A percentile compares a stretch with the other conserved stretches of the same genome.
Evolutionary conservation across 2,329 filamentous ascomycete species (phyloP).

Genomic region (Diaporthe ampelina): DNA sequence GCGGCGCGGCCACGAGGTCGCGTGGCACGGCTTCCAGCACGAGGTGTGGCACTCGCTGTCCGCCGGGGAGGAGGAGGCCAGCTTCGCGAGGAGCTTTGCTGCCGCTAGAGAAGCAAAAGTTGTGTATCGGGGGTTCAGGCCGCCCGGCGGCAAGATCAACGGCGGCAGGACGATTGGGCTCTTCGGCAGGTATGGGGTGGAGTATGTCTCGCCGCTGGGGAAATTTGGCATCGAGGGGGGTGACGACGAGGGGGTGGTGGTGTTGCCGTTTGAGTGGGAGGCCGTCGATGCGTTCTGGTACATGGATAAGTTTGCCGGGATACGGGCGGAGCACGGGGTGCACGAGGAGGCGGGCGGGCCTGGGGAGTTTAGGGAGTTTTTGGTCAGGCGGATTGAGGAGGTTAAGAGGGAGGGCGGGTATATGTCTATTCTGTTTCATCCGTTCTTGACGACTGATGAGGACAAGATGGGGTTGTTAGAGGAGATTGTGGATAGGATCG

Average conservation of each 20-base stretch:
- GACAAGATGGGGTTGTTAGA: constrained; percentile 47
- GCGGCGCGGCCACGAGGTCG: constrained; percentile 48
- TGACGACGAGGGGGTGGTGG: constrained; percentile 41
- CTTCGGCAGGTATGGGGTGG: constrained; percentile 43
- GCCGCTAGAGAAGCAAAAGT: constrained; percentile 41
- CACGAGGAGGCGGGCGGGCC: constrained; percentile 39
- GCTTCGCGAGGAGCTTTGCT: constrained; percentile 47
- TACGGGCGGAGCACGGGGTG: constrained; percentile 44
- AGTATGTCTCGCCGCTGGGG: constrained; percentile 48
- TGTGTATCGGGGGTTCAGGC: constrained; percentile 47
- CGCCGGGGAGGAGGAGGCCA: constrained; percentile 44
- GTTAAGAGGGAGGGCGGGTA: constrained; percentile 43
- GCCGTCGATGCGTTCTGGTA: constrained; percentile 51
- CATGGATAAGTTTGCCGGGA: constrained; percentile 47
- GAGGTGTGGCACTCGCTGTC: constrained; percentile 46
- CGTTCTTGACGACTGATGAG: constrained; percentile 47
- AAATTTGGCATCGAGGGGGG: constrained; percentile 40
- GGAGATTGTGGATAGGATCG: constrained; percentile 45
- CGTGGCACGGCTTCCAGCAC: constrained; percentile 51
- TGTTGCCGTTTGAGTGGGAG: constrained; percentile 50
- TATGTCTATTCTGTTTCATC: constrained; percentile 50
- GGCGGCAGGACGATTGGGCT: constrained; percentile 45
- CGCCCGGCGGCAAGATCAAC: constrained; percentile 48
- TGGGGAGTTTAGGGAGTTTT: constrained; percentile 42
- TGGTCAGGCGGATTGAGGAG: constrained; percentile 45